A percentile compares a stretch with the other conserved stretches of the same genome.
Evolutionary conservation across 169 alveolate species (phyloP).

Genomic region (Fabrea salina): DNA sequence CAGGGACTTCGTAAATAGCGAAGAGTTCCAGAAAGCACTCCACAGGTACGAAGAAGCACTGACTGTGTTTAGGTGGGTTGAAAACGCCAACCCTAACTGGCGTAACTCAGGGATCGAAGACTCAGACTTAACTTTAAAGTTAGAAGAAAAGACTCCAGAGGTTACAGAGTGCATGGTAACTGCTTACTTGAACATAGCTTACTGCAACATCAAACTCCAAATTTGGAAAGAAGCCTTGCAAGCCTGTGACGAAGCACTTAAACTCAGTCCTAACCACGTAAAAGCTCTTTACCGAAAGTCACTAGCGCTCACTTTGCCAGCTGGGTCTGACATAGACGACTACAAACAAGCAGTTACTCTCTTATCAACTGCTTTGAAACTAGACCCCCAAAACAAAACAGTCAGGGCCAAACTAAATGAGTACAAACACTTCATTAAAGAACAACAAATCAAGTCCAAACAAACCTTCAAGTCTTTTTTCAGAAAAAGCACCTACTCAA

Average conservation of each 20-base stretch:
- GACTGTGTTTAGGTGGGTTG: constrained; percentile 40
- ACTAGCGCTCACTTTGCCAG: constrained; percentile 36
- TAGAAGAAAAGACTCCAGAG: constrained; percentile 13
- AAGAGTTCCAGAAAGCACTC: constrained; percentile 50
- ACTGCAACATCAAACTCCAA: constrained; percentile 42
- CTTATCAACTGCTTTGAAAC: constrained; percentile 20
- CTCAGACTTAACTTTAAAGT: constrained; percentile 34
- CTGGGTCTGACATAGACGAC: constrained; percentile 45
- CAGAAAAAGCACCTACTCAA: not conserved
- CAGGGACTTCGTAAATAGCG: not conserved
- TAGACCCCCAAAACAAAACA: constrained; percentile 30
- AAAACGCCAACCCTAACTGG: constrained; percentile 47
- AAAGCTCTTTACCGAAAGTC: constrained; percentile 51
- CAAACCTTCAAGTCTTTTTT: constrained; percentile 17
- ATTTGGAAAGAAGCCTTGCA: constrained; percentile 37
- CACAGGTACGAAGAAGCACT: constrained; percentile 54
- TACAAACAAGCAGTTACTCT: constrained; percentile 19
- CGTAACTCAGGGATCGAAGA: constrained; percentile 53
- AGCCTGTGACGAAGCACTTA: constrained; percentile 54
- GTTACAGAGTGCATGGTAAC: constrained; percentile 26
- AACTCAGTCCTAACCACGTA: constrained; percentile 37
- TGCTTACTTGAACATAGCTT: constrained; percentile 40
- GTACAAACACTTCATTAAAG: not conserved
- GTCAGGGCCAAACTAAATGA: constrained; percentile 1
- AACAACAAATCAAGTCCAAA: constrained; percentile 35